phyloP scores from a whole-genome alignment of 371 early-diverging fungal genomes.

The Smittium mucronatum region DNA sequence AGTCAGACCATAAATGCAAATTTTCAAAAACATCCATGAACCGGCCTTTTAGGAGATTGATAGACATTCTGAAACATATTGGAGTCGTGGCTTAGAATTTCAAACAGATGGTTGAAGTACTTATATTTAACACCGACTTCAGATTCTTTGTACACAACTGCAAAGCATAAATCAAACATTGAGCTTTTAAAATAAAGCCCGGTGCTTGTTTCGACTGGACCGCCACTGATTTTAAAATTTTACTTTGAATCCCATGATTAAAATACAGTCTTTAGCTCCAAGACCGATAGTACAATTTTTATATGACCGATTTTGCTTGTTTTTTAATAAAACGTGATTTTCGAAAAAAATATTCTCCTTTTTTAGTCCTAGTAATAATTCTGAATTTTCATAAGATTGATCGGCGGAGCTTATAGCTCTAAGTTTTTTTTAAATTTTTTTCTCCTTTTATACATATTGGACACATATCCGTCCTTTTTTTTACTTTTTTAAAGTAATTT shows the following conservation, averaged over 20 bases:
- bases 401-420: no score
- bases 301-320: neutral
- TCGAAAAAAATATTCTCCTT: no score
- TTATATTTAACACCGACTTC: neutral
- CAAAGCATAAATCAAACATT: neutral
- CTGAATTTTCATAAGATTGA: no score
- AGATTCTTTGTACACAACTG: neutral
- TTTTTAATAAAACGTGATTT: no score
- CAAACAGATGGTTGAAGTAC: neutral
- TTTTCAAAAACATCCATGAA: neutral
- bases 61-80: conserved; percentile 1
- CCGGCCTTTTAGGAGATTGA: neutral
- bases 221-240: neutral
- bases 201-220: neutral
- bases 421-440: neutral
- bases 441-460: neutral
- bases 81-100: conserved; percentile 1
- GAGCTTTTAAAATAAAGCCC: neutral
- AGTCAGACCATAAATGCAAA: neutral
- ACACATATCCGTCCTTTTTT: neutral
- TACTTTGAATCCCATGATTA: conserved; percentile 1
- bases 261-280: neutral
- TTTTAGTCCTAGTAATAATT: no score
- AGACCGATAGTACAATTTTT: neutral
- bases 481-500: neutral